Evolutionary conservation across 768 basidiomycete genomes (phyloP).

Genomic region (Tremella fuciformis): DNA sequence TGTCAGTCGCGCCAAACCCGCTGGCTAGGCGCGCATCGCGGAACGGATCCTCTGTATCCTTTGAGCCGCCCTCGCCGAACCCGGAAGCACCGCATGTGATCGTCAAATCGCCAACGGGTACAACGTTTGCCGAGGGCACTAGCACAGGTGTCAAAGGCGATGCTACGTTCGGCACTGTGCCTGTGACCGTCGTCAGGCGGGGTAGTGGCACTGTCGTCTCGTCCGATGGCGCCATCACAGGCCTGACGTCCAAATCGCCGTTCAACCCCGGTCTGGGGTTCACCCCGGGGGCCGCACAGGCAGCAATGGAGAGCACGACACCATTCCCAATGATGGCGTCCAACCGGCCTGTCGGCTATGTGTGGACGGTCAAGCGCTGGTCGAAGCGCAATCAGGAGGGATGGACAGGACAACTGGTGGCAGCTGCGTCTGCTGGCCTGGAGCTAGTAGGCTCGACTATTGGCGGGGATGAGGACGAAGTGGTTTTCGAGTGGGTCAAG

Average conservation of each 20-base stretch:
- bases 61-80: constrained; percentile 1
- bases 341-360: constrained; percentile 42
- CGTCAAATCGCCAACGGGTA: constrained; percentile 3
- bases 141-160: background rate
- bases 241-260: background rate
- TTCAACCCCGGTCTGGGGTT: background rate
- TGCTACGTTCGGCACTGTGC: constrained; percentile 47
- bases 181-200: constrained; percentile 26
- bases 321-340: constrained; percentile 26
- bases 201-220: constrained; percentile 18
- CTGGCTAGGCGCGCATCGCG: constrained; percentile 1
- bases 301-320: background rate
- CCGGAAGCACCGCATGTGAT: background rate
- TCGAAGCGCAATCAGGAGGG: constrained; percentile 42
- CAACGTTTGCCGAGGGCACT: background rate
- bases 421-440: constrained; percentile 37
- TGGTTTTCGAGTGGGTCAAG: constrained; percentile 51
- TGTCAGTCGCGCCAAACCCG: constrained; percentile 2
- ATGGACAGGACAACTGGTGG: constrained; percentile 36
- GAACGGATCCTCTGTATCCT: constrained; percentile 19
- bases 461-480: constrained; percentile 38
- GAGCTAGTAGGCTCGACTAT: constrained; percentile 24
- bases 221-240: constrained; percentile 10
- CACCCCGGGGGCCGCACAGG: background rate
- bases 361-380: constrained; percentile 48